phyloP scores from a whole-genome alignment of 768 basidiomycete species.

The Boletus subparvulus region DNA sequence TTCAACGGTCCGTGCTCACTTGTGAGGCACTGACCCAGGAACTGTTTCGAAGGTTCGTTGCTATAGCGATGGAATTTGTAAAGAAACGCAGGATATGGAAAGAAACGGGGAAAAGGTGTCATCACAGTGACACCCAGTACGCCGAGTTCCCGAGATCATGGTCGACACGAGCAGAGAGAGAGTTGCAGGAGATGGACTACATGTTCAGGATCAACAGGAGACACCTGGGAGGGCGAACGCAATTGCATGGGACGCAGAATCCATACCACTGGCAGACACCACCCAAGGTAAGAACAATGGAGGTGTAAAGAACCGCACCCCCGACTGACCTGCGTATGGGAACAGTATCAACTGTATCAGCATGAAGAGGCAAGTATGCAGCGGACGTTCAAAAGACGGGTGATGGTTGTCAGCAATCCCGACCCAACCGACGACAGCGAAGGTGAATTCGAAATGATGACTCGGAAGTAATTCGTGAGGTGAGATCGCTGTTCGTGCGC shows the following conservation, averaged over 20 bases:
- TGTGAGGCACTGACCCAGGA: conserved; percentile 13
- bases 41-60: conserved; percentile 24
- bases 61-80: conserved; percentile 22
- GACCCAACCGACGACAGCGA: conserved; percentile 31
- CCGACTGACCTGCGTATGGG: conserved; percentile 9
- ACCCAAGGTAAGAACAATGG: conserved; percentile 18
- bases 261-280: conserved; percentile 9
- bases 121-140: conserved; percentile 15
- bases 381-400: conserved; percentile 23
- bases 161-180: conserved; percentile 27
- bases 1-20: conserved; percentile 17
- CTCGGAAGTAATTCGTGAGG: conserved; percentile 9
- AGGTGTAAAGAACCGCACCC: neutral
- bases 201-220: conserved; percentile 18
- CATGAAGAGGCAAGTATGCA: conserved; percentile 16
- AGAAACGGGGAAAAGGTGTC: conserved; percentile 3
- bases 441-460: conserved; percentile 19
- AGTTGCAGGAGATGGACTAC: conserved; percentile 26
- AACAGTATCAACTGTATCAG: conserved; percentile 11
- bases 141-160: conserved; percentile 27
- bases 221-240: conserved; percentile 4
- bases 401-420: conserved; percentile 31
- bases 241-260: conserved; percentile 6
- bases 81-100: conserved; percentile 22
- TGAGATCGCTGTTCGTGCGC: neutral